A percentile compares a stretch with the other conserved stretches of the same genome.
Evolutionary conservation across 2,329 filamentous ascomycete genomes (phyloP).

Genomic region (Diaporthe longicolla): DNA sequence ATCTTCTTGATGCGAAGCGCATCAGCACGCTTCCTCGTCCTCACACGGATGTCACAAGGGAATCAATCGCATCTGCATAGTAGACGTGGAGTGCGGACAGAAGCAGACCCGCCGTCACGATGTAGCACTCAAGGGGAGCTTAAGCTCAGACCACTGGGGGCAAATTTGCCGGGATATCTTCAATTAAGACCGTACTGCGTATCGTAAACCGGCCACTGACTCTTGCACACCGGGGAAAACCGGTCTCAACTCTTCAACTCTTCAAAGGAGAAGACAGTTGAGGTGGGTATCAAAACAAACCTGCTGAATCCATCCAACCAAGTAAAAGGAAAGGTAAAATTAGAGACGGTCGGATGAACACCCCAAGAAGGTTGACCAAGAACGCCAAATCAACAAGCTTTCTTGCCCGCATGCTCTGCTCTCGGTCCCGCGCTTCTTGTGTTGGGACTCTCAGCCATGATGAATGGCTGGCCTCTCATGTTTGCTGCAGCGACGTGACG

Average conservation of each 20-base stretch:
- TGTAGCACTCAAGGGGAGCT: neutral
- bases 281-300: constrained; percentile 22
- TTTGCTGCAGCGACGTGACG: neutral
- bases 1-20: neutral
- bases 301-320: neutral
- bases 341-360: neutral
- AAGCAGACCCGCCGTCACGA: neutral
- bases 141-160: neutral
- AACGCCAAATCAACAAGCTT: neutral
- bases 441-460: neutral
- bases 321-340: neutral
- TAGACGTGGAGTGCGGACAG: neutral
- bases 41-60: neutral
- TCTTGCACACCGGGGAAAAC: neutral
- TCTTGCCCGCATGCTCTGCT: neutral
- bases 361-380: neutral
- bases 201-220: neutral
- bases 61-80: no score
- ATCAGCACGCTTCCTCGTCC: neutral
- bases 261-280: neutral
- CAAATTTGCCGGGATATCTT: constrained; percentile 3
- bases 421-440: neutral
- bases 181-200: neutral
- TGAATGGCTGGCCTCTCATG: neutral
- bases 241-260: constrained; percentile 7